These are phyloP conservation scores for Flaveria brownii DNA, from an alignment of 129 eudicot species.

Conservation along the genomic window DNA sequence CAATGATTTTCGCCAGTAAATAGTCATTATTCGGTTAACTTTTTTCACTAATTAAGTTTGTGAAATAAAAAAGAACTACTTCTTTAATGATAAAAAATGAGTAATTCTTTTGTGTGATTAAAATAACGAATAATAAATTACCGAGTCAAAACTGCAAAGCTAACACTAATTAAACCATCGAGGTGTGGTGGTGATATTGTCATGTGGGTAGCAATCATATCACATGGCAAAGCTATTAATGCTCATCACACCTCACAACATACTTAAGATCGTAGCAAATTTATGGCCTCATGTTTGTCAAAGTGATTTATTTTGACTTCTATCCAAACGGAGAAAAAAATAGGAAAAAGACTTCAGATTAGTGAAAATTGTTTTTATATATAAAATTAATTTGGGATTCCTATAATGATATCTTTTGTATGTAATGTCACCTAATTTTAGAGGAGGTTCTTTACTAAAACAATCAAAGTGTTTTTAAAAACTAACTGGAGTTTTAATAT, in stretches of 20 bases:
- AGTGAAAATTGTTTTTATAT: neutral
- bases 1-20: too few species aligned
- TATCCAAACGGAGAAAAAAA: neutral
- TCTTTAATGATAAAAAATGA: too few species aligned
- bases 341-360: neutral
- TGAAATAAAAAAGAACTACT: too few species aligned
- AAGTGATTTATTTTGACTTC: neutral
- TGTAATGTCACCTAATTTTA: too few species aligned
- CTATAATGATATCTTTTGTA: too few species aligned
- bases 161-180: neutral
- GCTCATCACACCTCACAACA: slow-evolving; percentile 25
- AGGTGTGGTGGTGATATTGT: slow-evolving; percentile 11
- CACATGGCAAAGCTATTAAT: slow-evolving; percentile 30
- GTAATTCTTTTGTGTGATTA: neutral
- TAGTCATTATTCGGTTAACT: too few species aligned
- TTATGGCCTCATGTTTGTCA: slow-evolving; percentile 9
- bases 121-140: neutral
- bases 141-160: neutral
- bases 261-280: neutral
- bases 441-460: too few species aligned
- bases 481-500: too few species aligned
- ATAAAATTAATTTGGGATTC: too few species aligned
- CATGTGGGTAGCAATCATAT: slow-evolving; percentile 33
- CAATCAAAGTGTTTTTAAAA: too few species aligned
- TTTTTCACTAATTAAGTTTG: too few species aligned